Evolutionary conservation across 1,284 basidiomycete genomes (phyloP).

Genomic region (Entoloma clypeatum): DNA sequence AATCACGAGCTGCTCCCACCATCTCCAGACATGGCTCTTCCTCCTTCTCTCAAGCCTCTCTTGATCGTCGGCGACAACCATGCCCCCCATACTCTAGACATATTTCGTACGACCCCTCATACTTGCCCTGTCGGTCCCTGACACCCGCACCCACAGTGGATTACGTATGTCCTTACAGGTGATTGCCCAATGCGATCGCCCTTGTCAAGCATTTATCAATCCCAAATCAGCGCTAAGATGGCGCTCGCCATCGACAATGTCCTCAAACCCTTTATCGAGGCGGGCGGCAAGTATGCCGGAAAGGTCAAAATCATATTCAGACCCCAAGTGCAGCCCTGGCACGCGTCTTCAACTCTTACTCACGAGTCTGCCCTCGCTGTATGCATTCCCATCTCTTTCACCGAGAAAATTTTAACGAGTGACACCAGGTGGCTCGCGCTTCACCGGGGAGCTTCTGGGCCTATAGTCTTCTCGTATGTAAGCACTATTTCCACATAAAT

Average conservation of each 20-base stretch:
- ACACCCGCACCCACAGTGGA: no score
- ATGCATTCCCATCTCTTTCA: conserved; percentile 21
- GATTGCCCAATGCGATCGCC: no score
- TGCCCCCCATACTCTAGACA: conserved; percentile 81
- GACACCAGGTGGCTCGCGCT: conserved; percentile 51
- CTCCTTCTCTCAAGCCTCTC: conserved; percentile 71
- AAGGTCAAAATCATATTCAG: conserved; percentile 80
- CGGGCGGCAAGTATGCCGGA: conserved; percentile 68
- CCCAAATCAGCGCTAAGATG: conserved; percentile 61
- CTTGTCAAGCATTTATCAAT: no score
- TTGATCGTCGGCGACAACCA: conserved; percentile 62
- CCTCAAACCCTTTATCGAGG: conserved; percentile 54
- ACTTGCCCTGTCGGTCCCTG: neutral
- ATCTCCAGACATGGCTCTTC: conserved; percentile 78
- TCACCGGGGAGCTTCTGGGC: conserved; percentile 78
- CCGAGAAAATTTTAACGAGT: conserved; percentile 2
- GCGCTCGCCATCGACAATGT: conserved; percentile 55
- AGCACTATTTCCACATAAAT: neutral
- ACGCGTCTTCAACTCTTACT: conserved; percentile 67
- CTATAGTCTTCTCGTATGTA: conserved; percentile 63
- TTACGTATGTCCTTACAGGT: conserved; percentile 87
- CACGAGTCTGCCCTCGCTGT: conserved; percentile 85
- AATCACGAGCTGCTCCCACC: no score
- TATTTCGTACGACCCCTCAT: conserved; percentile 56
- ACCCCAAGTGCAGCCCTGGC: conserved; percentile 85